Conservation (phyloP, 2,329 filamentous ascomycete species). For the Aspergillus jensenii region DNA sequence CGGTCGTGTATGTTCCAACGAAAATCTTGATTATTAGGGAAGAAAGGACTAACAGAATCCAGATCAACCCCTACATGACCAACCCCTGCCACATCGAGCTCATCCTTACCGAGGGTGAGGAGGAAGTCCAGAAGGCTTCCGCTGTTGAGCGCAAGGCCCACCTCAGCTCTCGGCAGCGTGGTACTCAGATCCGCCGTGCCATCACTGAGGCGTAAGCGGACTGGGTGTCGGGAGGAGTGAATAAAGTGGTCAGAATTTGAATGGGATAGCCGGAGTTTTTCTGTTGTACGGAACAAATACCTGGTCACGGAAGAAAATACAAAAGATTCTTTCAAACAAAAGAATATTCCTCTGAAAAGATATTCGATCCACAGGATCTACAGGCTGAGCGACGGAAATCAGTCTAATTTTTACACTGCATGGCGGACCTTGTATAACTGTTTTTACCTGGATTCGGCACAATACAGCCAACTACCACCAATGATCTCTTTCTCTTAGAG, state of each 20-base stretch:
- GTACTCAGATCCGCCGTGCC: constrained; percentile 61
- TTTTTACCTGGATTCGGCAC: background rate
- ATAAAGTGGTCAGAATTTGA: constrained; percentile 29
- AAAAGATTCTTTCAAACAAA: constrained; percentile 24
- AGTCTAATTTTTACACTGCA: constrained; percentile 4
- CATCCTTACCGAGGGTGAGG: constrained; percentile 96
- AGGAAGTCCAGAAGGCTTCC: constrained; percentile 89
- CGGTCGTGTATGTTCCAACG: constrained; percentile 81
- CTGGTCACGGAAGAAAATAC: constrained; percentile 30
- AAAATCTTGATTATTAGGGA: background rate
- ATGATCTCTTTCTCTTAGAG: background rate
- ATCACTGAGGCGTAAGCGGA: constrained; percentile 57
- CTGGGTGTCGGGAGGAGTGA: constrained; percentile 26
- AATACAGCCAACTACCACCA: background rate
- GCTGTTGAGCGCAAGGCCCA: constrained; percentile 66
- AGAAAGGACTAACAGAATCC: constrained; percentile 14
- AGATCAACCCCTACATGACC: constrained; percentile 99
- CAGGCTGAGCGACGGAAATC: constrained; percentile 10
- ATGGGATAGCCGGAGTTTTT: constrained; percentile 39
- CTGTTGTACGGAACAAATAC: constrained; percentile 33
- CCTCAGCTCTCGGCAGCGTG: constrained; percentile 91
- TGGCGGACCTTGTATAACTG: background rate
- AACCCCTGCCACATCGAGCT: constrained; percentile 99
- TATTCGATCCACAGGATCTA: constrained; percentile 8
- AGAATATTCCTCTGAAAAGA: constrained; percentile 19